phyloP scores from a whole-genome alignment of 805 yeast species.

The Citeromyces matritensis region DNA sequence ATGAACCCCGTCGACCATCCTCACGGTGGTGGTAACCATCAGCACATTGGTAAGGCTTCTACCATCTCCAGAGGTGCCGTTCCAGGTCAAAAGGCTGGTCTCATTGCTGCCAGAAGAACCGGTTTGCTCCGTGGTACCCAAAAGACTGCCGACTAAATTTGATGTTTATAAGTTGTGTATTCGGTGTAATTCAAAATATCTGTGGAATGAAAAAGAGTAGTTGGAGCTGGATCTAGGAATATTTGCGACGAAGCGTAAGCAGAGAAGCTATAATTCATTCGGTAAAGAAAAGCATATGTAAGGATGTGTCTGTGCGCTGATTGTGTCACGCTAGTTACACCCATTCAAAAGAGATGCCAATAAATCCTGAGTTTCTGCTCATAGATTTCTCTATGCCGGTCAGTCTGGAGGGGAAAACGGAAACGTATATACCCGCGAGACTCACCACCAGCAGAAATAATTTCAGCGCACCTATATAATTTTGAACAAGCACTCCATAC shows the following conservation, averaged over 20 bases:
- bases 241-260: too few species aligned
- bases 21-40: conserved; percentile 99
- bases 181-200: neutral
- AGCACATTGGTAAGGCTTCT: conserved; percentile 99
- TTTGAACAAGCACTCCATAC: conserved; percentile 47
- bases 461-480: conserved; percentile 47
- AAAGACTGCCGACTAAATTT: conserved; percentile 22
- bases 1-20: conserved; percentile 99
- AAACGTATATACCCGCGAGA: conserved; percentile 40
- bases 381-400: conserved; percentile 29
- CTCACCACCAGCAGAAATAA: conserved; percentile 37
- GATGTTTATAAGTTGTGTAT: conserved; percentile 1
- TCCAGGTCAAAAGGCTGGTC: conserved; percentile 99
- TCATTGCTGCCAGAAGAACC: conserved; percentile 99
- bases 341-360: too few species aligned
- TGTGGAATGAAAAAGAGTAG: too few species aligned
- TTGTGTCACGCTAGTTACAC: too few species aligned
- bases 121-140: conserved; percentile 99
- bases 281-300: too few species aligned
- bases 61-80: conserved; percentile 99
- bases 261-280: too few species aligned
- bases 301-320: too few species aligned
- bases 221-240: too few species aligned
- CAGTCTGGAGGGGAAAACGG: conserved; percentile 27
- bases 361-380: too few species aligned